Base-by-base conservation (phyloP, 345 rosid species). In the Anacardium occidentale region DNA sequence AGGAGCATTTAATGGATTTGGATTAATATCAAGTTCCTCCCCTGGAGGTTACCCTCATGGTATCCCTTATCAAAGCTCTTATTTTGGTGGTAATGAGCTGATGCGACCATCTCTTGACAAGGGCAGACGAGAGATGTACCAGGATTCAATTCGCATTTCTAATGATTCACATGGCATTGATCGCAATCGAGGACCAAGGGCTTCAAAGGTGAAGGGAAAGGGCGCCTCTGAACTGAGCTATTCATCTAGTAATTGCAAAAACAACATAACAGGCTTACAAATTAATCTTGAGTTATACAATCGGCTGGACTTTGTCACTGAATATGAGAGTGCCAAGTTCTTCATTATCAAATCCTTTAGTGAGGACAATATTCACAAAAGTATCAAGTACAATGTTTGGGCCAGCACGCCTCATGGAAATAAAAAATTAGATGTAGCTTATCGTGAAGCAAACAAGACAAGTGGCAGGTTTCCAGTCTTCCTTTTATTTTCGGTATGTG, bases 381-480 rank as follows among this genome's bases (percentile, higher is more conserved):
- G 95, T 72, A 88, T 90, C 44, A 90, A 88, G 75, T 86, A 88
- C 78, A 81, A 70, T 72, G 87, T 86, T 56, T 90, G 95, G 95
- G 89, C 95, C 47, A 90, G 95, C 77, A 90, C 95, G 0, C 89
- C 95, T 0, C 90, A 88, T 78, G 95, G 95, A 52, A 90, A 86
- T 82, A 86, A 81, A 73, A 90, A 90, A 59, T 7, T 90, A 45
- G 91, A 90, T 74, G 84, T 88, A 61, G 92, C 89, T 51, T 90
- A 85, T 80, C 83, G 47, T 26, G 89, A 86, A 63, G 84, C 88
- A 65, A 86, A 84, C 78, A 83, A 81, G 80, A 82, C 77, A 50
- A 83, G 75, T 74, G 79, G 74, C 53, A 77, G 80, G 25, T 83
- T 86, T 58, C 92, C 92, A 17, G 80, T 90, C 66, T 88, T 85